Base-by-base conservation (phyloP, 208 protist genomes). In the Polymyxa betae region DNA sequence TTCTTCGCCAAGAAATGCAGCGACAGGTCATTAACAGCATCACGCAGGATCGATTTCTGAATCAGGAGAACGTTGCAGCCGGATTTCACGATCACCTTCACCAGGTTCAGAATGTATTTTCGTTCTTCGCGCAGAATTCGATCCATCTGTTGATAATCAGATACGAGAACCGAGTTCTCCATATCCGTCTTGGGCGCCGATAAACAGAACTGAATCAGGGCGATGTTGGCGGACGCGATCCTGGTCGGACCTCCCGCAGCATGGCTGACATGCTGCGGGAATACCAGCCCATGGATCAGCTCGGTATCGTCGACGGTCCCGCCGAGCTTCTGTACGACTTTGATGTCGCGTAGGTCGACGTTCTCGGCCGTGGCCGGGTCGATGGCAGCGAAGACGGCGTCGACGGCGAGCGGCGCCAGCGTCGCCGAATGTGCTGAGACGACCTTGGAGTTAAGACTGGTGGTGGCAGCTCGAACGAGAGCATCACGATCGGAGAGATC, bases 101-200 rank as follows among this genome's bases (percentile, higher is more conserved):
- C 98, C 29, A 99, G 92, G 24, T 98, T 94, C 12, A 99, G 93
- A 60, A 99, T 97, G 93, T 99, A 99, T 91, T 97, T 96, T 78
- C 98, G 95, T 94, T 99, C 98, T 94, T 99, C 97, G 93, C 96
- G 96, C 0, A 99, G 91, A 0, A 99, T 96, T 45, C 97, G 95
- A 93, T 99, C 98, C 95, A 99, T 99, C 93, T 99, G 97, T 24
- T 94, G 94, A 94, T 99, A 98, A 91, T 99, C 97, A 29, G 90
- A 95, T 92, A 99, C 96, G 16, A 98, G 95, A 45, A 99, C 95
- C 32, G 95, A 96, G 93, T 97, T 96, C 29, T 98, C 96, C 91
- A 97, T 96, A 94, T 99, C 98, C 38, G 99, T 99, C 94, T 99
- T 99, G 52, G 99, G 99, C 24, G 99, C 96, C 0, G 97, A 99